Conservation (phyloP, 192 early-diverging fungal species). For the Entomortierella lignicola region DNA sequence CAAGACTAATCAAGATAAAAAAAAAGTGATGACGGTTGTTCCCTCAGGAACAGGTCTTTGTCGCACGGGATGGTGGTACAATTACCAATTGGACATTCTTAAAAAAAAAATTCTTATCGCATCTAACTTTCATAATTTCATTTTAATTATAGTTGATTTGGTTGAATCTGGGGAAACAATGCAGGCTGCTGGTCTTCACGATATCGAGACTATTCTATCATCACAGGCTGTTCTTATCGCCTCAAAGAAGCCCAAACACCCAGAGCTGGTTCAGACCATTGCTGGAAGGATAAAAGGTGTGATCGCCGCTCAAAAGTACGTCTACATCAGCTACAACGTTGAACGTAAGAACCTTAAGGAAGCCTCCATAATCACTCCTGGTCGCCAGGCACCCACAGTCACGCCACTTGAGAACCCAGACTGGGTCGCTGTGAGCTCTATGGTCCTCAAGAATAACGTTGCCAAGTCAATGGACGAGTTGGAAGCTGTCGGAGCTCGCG, state of each 20-base stretch:
- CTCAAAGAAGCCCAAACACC: constrained; percentile 81
- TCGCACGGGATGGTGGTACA: constrained; percentile 13
- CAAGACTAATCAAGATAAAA: too few relatives aligned
- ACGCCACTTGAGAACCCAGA: constrained; percentile 83
- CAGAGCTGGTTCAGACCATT: constrained; percentile 82
- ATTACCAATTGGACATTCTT: not conserved
- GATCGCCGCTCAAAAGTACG: constrained; percentile 87
- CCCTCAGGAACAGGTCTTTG: not conserved
- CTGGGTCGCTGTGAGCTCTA: constrained; percentile 93
- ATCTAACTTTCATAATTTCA: not conserved
- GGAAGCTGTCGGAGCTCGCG: constrained; percentile 86
- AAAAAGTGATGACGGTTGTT: not conserved
- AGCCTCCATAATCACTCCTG: constrained; percentile 87
- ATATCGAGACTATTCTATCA: constrained; percentile 83
- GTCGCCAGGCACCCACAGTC: constrained; percentile 93
- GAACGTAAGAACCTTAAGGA: constrained; percentile 67
- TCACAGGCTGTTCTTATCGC: constrained; percentile 93
- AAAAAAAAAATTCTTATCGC: constrained; percentile 3
- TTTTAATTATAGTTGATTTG: constrained; percentile 31
- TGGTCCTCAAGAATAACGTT: constrained; percentile 83
- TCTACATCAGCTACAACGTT: constrained; percentile 94
- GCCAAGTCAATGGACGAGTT: constrained; percentile 94
- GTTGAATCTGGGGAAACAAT: constrained; percentile 98
- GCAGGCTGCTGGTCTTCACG: constrained; percentile 96
- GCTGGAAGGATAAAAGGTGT: constrained; percentile 90